Evolutionary conservation across 306 rosid species (phyloP), one percentile per base, ranked within the genome.

Genomic region (Oemleria cerasiformis): DNA sequence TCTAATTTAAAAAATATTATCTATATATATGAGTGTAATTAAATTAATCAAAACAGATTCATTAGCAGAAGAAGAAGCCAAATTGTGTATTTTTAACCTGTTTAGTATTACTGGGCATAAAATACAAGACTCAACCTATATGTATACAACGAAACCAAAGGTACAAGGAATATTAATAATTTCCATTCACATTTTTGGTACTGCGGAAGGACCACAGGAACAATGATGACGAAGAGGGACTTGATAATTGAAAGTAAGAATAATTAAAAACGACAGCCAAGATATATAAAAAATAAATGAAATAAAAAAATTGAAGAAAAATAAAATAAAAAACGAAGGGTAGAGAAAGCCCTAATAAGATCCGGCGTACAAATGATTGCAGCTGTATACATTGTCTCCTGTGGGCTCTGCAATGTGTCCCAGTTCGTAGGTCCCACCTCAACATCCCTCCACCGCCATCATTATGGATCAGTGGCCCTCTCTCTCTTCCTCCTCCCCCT

Each of bases 311-410:
- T n/a, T n/a, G n/a, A n/a, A n/a, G n/a, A n/a, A 38, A 9, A 42
- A 23, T 25, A 4, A 41, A 21, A 12, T 10, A 23, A 21, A 17
- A 0, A 21, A 12, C 7, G 19, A 21, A 17, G 0, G 2, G 10
- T 30, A 57, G 36, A 39, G 58, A 16, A 44, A 61, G 36, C n/a
- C 25, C 42, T 38, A 49, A 73, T 64, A 68, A 86, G 81, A 79
- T 77, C 86, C 81, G 53, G 77, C 73, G 85, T 81, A 83, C 86
- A 88, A 88, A 88, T 88, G 92, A 88, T 87, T 84, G 92, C 72
- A 39, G 81, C 65, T 73, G 81, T 81, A 34, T 68, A 45, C 9
- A 59, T 67, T 87, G 87, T 87, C 89, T 75, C 87, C 92, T 75
- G 36, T 2, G 74, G 72, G 9, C 77, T 23, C 55, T 50, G 83